phyloP scores from a whole-genome alignment of 2,329 filamentous ascomycete genomes.

The Microcyclospora pomicola region DNA sequence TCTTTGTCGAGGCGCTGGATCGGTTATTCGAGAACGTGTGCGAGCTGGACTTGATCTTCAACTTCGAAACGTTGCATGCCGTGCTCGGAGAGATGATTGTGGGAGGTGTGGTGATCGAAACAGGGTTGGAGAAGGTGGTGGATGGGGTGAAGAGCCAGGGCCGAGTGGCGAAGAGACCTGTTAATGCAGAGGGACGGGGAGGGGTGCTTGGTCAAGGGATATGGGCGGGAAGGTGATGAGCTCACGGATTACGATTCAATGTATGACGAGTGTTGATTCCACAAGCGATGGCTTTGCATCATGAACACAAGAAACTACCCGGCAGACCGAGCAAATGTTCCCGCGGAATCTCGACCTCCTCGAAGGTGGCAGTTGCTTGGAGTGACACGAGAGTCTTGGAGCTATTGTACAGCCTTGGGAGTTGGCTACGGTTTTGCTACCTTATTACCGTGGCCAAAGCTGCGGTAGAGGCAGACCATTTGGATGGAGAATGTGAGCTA shows the following conservation, averaged over 20 bases:
- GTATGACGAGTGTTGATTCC: background rate
- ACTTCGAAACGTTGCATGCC: slow-evolving; percentile 92
- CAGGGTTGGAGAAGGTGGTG: slow-evolving; percentile 75
- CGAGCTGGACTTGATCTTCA: slow-evolving; percentile 96
- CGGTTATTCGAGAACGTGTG: slow-evolving; percentile 96
- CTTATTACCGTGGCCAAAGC: too few relatives aligned
- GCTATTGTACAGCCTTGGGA: too few relatives aligned
- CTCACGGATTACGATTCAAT: background rate
- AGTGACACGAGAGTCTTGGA: too few relatives aligned
- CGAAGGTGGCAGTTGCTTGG: too few relatives aligned
- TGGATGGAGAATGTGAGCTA: too few relatives aligned
- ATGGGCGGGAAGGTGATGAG: slow-evolving; percentile 23
- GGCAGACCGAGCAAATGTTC: too few relatives aligned
- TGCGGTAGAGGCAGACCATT: too few relatives aligned
- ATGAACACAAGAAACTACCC: too few relatives aligned
- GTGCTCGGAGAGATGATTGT: slow-evolving; percentile 88
- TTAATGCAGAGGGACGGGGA: slow-evolving; percentile 50
- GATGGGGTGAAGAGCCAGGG: slow-evolving; percentile 66
- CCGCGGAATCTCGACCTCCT: too few relatives aligned
- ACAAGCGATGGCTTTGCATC: too few relatives aligned
- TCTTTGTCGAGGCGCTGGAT: slow-evolving; percentile 92
- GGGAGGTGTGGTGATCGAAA: slow-evolving; percentile 88
- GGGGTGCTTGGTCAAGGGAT: slow-evolving; percentile 19
- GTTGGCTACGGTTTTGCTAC: too few relatives aligned
- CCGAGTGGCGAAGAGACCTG: slow-evolving; percentile 62